Base-by-base conservation (phyloP, 192 early-diverging fungal species). In the Rhizophagus clarus region DNA sequence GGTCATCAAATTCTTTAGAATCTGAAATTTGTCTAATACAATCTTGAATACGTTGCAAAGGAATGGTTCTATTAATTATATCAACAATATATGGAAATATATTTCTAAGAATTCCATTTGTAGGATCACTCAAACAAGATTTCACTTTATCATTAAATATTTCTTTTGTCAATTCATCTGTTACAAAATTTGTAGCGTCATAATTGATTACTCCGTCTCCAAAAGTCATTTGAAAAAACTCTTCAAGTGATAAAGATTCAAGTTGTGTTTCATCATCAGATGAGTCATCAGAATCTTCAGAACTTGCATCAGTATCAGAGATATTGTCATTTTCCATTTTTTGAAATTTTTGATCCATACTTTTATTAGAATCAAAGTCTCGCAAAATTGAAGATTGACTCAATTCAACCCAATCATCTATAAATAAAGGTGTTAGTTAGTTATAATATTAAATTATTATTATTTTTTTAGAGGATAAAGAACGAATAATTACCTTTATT, bases 151-250 rank as follows among this genome's bases (percentile, higher is more conserved):
- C 3, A 22, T 42, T 31, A 31, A 71, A 31, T n/a, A 71, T 5
- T 20, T 71, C 34, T n/a, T 29, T 37, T 7, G 20, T 40, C 22
- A 71, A 71, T 71, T 71, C 69, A 34, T 40, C 69, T 0, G 31
- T 37, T 34, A 71, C 69, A 40, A 71, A 71, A 22, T 71, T n/a
- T 8, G 69, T 71, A n/a, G 37, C 22, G 37, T 71, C 69, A 42
- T 34, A 71, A 37, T 37, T 37, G 3, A 71, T n/a, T 12, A 3
- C 0, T 3, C 45, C 34, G 3, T 29, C 22, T 22, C 69, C 69
- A n/a, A 71, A 71, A 3, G 69, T 71, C 12, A 71, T 31, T 37
- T 71, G 22, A 11, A 40, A 71, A 71, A 71, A 71, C 37, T 71
- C 69, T 14, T 31, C 69, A n/a, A 71, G 31, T 4, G 69, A 34